A percentile compares a stretch with the other conserved stretches of the same genome.
These are phyloP conservation scores for Myxozyma kluyveri DNA, from an alignment of 805 yeast species.

Conservation along the genomic window DNA sequence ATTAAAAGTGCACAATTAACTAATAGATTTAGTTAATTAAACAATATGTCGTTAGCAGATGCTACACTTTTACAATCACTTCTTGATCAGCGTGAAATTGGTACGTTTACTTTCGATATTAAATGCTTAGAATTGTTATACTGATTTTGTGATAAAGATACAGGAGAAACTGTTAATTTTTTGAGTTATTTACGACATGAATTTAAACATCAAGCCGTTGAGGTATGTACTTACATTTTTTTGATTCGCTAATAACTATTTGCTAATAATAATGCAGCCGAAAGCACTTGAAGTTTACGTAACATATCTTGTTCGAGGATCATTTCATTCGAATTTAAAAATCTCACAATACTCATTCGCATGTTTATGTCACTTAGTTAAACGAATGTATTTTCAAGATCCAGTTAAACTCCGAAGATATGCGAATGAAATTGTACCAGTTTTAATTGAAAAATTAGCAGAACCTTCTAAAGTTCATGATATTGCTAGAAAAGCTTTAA, in stretches of 20 bases:
- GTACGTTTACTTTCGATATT: not conserved
- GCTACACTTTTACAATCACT: constrained; percentile 6
- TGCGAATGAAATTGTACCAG: constrained; percentile 37
- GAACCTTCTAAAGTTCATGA: constrained; percentile 33
- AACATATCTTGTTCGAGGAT: constrained; percentile 11
- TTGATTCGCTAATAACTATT: not conserved
- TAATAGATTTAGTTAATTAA: constrained; percentile 1
- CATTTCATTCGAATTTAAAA: constrained; percentile 7
- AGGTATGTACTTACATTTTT: constrained; percentile 12
- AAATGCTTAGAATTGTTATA: not conserved
- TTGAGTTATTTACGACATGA: constrained; percentile 19
- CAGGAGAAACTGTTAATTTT: constrained; percentile 2
- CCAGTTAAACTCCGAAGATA: constrained; percentile 37
- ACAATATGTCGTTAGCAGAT: constrained; percentile 8
- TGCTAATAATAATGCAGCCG: constrained; percentile 2
- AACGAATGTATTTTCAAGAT: constrained; percentile 45
- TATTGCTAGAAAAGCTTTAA: constrained; percentile 36
- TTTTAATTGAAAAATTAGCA: constrained; percentile 38
- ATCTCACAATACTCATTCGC: constrained; percentile 40
- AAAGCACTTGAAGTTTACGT: constrained; percentile 23
- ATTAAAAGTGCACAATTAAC: too few relatives aligned
- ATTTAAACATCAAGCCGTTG: constrained; percentile 26
- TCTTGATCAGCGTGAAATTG: constrained; percentile 9
- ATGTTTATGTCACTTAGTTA: constrained; percentile 46
- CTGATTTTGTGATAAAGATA: not conserved